These are phyloP conservation scores for Candida sp. DNA, from an alignment of 1,139 yeast genomes.

Conservation along the genomic window DNA sequence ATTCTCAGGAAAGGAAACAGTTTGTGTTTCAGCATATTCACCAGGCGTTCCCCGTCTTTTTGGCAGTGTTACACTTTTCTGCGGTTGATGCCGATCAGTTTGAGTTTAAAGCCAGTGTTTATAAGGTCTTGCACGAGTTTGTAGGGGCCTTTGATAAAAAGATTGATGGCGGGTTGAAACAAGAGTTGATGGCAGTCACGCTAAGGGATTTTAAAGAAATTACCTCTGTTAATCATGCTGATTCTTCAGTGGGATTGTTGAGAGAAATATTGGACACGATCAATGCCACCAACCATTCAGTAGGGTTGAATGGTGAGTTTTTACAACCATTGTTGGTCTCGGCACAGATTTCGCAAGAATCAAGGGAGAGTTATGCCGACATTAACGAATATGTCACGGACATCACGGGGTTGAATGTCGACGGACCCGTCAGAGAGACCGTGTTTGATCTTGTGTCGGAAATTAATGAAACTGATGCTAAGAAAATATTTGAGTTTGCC, in stretches of 20 bases:
- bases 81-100: slow-evolving; percentile 11
- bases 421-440: slow-evolving; percentile 50
- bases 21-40: slow-evolving; percentile 26
- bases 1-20: slow-evolving; percentile 25
- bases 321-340: slow-evolving; percentile 19
- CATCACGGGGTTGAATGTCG: slow-evolving; percentile 61
- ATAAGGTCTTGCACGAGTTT: slow-evolving; percentile 24
- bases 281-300: slow-evolving; percentile 24
- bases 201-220: slow-evolving; percentile 18
- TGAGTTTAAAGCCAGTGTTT: slow-evolving; percentile 23
- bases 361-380: slow-evolving; percentile 43
- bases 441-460: slow-evolving; percentile 49
- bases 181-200: slow-evolving; percentile 11
- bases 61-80: slow-evolving; percentile 10
- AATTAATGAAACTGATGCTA: slow-evolving; percentile 34
- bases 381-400: slow-evolving; percentile 69
- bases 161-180: slow-evolving; percentile 17
- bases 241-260: slow-evolving; percentile 9
- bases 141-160: slow-evolving; percentile 31
- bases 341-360: slow-evolving; percentile 23
- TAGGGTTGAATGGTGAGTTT: slow-evolving; percentile 16
- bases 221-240: slow-evolving; percentile 10
- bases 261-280: slow-evolving; percentile 21
- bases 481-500: slow-evolving; percentile 19
- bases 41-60: slow-evolving; percentile 15